phyloP scores from a whole-genome alignment of 257 asterid species.

The Lycium barbarum region DNA sequence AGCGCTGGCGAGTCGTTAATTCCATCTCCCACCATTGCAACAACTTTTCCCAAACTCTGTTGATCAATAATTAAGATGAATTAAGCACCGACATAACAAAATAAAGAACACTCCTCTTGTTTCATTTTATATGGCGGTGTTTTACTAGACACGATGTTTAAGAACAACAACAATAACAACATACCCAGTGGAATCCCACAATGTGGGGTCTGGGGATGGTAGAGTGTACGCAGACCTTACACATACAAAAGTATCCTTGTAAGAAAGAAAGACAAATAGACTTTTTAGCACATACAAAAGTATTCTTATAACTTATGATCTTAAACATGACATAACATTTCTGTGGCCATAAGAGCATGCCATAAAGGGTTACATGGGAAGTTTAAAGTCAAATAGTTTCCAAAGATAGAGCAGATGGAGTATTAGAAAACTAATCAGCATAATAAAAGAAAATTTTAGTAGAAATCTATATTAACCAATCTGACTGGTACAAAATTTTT shows the following conservation, averaged over 20 bases:
- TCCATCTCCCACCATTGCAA: conserved; percentile 54
- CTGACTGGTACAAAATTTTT: not conserved
- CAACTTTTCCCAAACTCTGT: conserved; percentile 32
- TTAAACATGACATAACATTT: not conserved
- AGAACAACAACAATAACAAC: too few relatives aligned
- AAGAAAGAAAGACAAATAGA: not conserved
- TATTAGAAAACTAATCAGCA: not conserved
- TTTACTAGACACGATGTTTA: not conserved
- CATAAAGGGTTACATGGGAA: not conserved
- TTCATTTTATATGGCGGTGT: not conserved
- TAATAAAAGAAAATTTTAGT: too few relatives aligned
- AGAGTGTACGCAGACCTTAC: too few relatives aligned
- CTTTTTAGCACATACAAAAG: not conserved
- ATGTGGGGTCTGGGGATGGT: too few relatives aligned
- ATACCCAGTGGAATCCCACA: too few relatives aligned
- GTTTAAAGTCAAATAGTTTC: not conserved
- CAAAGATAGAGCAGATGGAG: not conserved
- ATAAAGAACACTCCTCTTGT: not conserved
- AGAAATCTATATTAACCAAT: too few relatives aligned
- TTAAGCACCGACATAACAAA: not conserved
- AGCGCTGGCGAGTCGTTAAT: conserved; percentile 50
- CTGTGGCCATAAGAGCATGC: not conserved
- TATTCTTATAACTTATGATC: not conserved
- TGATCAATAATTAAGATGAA: not conserved
- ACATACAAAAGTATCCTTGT: too few relatives aligned